phyloP scores from a whole-genome alignment of 805 yeast genomes.

The Hanseniaspora thailandica region DNA sequence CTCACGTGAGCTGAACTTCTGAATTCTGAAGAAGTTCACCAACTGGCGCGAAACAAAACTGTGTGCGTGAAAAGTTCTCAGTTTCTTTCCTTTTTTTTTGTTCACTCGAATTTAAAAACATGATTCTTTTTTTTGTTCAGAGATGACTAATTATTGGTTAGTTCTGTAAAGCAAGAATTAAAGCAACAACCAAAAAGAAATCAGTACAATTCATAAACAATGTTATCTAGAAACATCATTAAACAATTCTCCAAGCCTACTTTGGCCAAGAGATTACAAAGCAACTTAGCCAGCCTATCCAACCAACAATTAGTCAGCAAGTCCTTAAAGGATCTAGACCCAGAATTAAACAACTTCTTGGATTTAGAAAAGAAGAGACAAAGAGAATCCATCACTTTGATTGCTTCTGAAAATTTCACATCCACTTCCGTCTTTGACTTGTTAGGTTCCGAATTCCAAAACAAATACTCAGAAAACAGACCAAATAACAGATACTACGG shows the following conservation, averaged over 20 bases:
- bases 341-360: slow-evolving; percentile 73
- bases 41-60: no score
- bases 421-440: slow-evolving; percentile 89
- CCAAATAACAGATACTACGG: slow-evolving; percentile 98
- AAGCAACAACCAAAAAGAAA: not conserved
- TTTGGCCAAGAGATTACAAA: slow-evolving; percentile 4
- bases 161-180: not conserved
- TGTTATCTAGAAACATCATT: slow-evolving; percentile 5
- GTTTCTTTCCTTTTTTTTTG: not conserved
- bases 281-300: slow-evolving; percentile 5
- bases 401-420: slow-evolving; percentile 94
- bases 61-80: no score
- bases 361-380: slow-evolving; percentile 72
- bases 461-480: slow-evolving; percentile 96
- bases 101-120: not conserved
- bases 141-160: not conserved
- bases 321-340: slow-evolving; percentile 59
- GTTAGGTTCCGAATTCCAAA: slow-evolving; percentile 91
- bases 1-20: no score
- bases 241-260: slow-evolving; percentile 5
- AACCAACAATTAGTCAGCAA: slow-evolving; percentile 41
- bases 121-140: not conserved
- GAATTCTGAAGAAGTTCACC: no score
- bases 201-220: not conserved
- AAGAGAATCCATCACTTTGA: slow-evolving; percentile 79